Conservation (phyloP, 805 yeast genomes). For the Kluyveromyces dobzhanskii region DNA sequence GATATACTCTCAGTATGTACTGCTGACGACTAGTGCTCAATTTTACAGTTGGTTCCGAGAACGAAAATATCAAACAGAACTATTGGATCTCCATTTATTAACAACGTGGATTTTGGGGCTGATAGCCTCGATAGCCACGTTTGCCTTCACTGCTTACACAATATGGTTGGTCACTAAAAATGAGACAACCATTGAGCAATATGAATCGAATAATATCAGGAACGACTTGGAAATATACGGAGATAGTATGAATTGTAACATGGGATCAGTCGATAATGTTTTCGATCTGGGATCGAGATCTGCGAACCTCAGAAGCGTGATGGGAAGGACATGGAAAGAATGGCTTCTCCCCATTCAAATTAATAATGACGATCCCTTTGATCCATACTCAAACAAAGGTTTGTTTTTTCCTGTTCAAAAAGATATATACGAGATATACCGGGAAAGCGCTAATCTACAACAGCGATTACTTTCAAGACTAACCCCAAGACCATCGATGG, state of each 20-base stretch:
- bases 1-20: constrained; percentile 37
- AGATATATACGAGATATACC: constrained; percentile 35
- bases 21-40: constrained; percentile 33
- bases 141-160: constrained; percentile 48
- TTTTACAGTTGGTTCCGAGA: constrained; percentile 41
- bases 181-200: constrained; percentile 75
- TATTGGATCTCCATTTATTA: constrained; percentile 51
- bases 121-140: constrained; percentile 48
- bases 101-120: constrained; percentile 48
- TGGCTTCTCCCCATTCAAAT: constrained; percentile 63
- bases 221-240: constrained; percentile 32
- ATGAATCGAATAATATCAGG: constrained; percentile 43
- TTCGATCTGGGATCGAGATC: constrained; percentile 59
- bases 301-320: constrained; percentile 56
- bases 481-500: constrained; percentile 25
- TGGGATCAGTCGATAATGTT: constrained; percentile 49
- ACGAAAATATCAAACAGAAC: constrained; percentile 32
- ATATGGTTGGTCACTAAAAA: constrained; percentile 53
- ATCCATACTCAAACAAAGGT: constrained; percentile 35
- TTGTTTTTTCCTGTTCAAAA: constrained; percentile 35
- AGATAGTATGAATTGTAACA: constrained; percentile 35
- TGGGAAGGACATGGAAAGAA: constrained; percentile 59
- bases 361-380: constrained; percentile 19
- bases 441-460: constrained; percentile 27
- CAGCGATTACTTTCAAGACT: constrained; percentile 24